These are phyloP conservation scores for Stagonosporopsis vannaccii DNA, from an alignment of 2,329 filamentous ascomycete species.

Conservation along the genomic window DNA sequence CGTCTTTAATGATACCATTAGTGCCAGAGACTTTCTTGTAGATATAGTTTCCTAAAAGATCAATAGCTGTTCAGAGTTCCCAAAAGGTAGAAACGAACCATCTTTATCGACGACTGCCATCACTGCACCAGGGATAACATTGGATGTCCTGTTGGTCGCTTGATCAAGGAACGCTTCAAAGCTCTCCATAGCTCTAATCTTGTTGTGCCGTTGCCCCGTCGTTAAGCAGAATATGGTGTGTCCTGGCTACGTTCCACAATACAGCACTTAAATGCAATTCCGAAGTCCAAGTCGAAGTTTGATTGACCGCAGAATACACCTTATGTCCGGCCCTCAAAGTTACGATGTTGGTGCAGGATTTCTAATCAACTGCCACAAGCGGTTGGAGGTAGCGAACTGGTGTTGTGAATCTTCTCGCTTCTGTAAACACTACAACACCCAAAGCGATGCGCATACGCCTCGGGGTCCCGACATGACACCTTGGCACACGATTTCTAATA, in stretches of 20 bases:
- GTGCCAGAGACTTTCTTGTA: background rate
- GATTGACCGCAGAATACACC: background rate
- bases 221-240: too few relatives aligned
- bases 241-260: too few relatives aligned
- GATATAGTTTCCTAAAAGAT: background rate
- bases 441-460: background rate
- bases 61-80: background rate
- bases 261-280: too few relatives aligned
- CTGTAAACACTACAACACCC: background rate
- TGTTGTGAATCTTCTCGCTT: background rate
- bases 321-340: background rate
- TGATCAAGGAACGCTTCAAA: conserved; percentile 38
- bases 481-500: too few relatives aligned
- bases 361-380: background rate
- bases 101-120: conserved; percentile 26
- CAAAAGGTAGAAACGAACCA: background rate
- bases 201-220: background rate
- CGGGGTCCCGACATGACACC: too few relatives aligned
- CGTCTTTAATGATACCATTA: conserved; percentile 43
- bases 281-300: too few relatives aligned
- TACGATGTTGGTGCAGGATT: background rate
- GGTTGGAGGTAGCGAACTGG: background rate
- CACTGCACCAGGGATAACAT: conserved; percentile 27
- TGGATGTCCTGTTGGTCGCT: conserved; percentile 26
- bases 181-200: conserved; percentile 14